Conservation (phyloP, 2,329 filamentous ascomycete species). For the Dactylella cylindrospora region DNA sequence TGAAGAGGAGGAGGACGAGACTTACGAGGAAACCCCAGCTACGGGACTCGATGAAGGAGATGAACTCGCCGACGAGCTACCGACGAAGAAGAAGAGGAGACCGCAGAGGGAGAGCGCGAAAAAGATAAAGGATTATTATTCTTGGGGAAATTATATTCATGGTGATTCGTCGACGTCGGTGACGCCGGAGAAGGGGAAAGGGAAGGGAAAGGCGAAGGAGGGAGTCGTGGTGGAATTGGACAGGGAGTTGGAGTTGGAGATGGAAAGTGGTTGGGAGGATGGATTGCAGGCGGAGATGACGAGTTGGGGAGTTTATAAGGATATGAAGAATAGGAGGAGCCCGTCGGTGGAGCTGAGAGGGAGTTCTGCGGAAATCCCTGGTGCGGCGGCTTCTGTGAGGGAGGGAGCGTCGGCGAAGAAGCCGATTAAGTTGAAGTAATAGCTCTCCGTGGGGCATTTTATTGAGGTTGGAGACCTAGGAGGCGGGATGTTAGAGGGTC, state of each 20-base stretch:
- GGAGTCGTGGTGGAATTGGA: not conserved
- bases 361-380: constrained; percentile 1
- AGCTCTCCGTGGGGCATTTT: too few relatives aligned
- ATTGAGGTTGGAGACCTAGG: too few relatives aligned
- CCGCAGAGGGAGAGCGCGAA: constrained; percentile 16
- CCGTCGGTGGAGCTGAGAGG: constrained; percentile 7
- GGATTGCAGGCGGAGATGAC: not conserved
- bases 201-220: constrained; percentile 2
- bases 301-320: not conserved
- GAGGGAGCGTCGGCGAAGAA: constrained; percentile 84
- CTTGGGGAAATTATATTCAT: constrained; percentile 16
- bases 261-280: not conserved
- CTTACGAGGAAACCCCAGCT: constrained; percentile 16
- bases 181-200: constrained; percentile 6
- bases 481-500: too few relatives aligned
- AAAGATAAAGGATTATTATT: constrained; percentile 18
- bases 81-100: not conserved
- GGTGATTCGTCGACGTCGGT: not conserved
- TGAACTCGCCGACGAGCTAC: not conserved
- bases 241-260: constrained; percentile 1
- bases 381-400: constrained; percentile 84
- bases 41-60: constrained; percentile 6
- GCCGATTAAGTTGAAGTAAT: too few relatives aligned
- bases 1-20: constrained; percentile 21
- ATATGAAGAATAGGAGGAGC: constrained; percentile 2